Evolutionary conservation across 495 filamentous ascomycete genomes (phyloP).

Genomic region (Aspergillus indologenus): DNA sequence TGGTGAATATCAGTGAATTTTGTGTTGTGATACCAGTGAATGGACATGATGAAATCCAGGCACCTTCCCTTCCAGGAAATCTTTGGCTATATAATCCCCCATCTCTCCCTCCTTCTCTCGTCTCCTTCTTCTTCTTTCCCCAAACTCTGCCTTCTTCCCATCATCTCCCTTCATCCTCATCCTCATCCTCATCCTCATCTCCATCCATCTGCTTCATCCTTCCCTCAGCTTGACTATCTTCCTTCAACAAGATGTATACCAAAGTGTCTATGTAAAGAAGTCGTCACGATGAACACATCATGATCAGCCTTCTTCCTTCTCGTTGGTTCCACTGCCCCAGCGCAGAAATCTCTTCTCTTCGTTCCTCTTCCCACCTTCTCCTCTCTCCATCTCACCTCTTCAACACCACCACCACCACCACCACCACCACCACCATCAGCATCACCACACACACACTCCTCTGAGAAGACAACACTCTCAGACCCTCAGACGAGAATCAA

Average conservation of each 20-base stretch:
- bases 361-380: neutral
- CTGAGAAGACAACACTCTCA: no score
- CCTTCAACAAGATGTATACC: neutral
- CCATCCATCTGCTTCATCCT: no score
- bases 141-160: no score
- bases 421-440: neutral
- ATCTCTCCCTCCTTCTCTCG: neutral
- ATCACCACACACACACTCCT: no score
- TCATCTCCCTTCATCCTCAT: neutral
- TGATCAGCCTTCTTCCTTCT: no score
- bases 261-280: neutral
- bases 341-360: neutral
- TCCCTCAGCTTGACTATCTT: no score
- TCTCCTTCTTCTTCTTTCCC: constrained; percentile 15
- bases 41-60: neutral
- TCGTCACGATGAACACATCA: neutral
- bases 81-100: neutral
- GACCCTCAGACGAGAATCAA: no score
- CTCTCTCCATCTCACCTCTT: neutral
- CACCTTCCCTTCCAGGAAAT: neutral
- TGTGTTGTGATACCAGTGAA: neutral
- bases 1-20: neutral
- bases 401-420: neutral
- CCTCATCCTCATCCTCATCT: no score
- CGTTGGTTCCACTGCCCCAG: neutral